Evolutionary conservation across 2,329 filamentous ascomycete species (phyloP).

Genomic region (Paracoccidioides lutzii): DNA sequence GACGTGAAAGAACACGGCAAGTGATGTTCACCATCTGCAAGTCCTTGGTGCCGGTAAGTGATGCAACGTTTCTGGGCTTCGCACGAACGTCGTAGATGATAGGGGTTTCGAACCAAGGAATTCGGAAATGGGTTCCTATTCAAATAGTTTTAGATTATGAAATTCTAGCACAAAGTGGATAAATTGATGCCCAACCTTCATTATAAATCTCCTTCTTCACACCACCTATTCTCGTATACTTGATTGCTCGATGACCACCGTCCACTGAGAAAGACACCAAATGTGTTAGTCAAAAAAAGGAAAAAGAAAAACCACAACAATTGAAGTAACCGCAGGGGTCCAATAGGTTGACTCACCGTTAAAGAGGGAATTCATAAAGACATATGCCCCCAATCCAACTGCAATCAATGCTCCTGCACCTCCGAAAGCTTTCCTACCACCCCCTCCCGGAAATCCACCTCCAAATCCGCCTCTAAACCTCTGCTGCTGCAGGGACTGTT

Average conservation of each 20-base stretch:
- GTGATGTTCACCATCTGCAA: conserved; percentile 99
- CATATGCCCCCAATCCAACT: conserved; percentile 35
- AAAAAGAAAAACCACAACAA: too few relatives aligned
- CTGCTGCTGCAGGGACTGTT: conserved; percentile 47
- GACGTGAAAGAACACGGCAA: conserved; percentile 92
- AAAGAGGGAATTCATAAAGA: conserved; percentile 46
- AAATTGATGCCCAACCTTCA: conserved; percentile 52
- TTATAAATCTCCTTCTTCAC: conserved; percentile 92
- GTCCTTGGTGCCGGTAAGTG: conserved; percentile 95
- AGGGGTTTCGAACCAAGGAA: conserved; percentile 96
- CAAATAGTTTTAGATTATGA: conserved; percentile 2
- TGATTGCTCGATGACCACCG: conserved; percentile 97
- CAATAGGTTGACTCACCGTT: conserved; percentile 40
- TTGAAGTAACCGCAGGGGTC: not conserved
- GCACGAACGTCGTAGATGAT: conserved; percentile 96
- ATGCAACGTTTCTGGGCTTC: conserved; percentile 91
- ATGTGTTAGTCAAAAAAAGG: conserved; percentile 7
- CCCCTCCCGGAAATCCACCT: conserved; percentile 41
- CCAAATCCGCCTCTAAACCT: conserved; percentile 36
- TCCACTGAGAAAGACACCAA: conserved; percentile 49
- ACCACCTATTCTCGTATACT: conserved; percentile 85
- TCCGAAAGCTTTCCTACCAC: conserved; percentile 34
- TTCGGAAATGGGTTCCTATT: conserved; percentile 75
- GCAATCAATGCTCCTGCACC: conserved; percentile 42
- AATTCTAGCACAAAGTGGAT: not conserved